These are phyloP conservation scores for Hemileia vastatrix DNA, from an alignment of 1,284 basidiomycete genomes.

Conservation along the genomic window DNA sequence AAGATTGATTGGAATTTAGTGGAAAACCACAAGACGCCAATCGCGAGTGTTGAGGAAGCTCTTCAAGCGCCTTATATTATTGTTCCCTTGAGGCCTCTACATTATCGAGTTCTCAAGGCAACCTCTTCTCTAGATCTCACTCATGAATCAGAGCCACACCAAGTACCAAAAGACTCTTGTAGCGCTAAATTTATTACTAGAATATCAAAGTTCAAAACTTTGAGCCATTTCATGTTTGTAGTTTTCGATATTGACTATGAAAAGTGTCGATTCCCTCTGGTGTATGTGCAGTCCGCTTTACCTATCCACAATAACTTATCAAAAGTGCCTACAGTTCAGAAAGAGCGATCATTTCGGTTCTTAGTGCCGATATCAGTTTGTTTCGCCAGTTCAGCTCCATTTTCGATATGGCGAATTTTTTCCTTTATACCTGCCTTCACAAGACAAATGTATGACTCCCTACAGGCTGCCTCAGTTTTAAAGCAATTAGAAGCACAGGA, in stretches of 20 bases:
- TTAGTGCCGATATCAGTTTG: conserved; percentile 54
- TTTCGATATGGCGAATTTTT: conserved; percentile 51
- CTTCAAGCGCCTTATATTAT: not conserved
- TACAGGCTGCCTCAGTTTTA: conserved; percentile 53
- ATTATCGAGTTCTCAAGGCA: conserved; percentile 1
- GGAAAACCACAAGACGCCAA: conserved; percentile 1
- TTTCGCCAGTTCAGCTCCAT: conserved; percentile 51
- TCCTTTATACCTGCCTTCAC: conserved; percentile 57
- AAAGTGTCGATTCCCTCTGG: not conserved
- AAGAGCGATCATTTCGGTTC: conserved; percentile 22
- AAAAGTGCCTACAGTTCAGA: not conserved
- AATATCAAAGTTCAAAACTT: conserved; percentile 4
- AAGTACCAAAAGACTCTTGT: not conserved
- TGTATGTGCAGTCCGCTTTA: conserved; percentile 16
- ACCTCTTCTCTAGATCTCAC: not conserved
- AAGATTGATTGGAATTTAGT: conserved; percentile 19
- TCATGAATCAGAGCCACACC: conserved; percentile 1
- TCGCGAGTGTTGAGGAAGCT: not conserved
- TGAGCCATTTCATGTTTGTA: conserved; percentile 14
- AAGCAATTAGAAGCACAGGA: conserved; percentile 54
- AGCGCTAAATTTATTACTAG: conserved; percentile 5
- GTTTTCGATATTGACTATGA: not conserved
- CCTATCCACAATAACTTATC: not conserved
- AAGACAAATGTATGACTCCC: conserved; percentile 56
- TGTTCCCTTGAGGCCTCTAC: conserved; percentile 3